Base-by-base conservation (phyloP, 2,329 filamentous ascomycete species). In the Fusarium agapanthi region DNA sequence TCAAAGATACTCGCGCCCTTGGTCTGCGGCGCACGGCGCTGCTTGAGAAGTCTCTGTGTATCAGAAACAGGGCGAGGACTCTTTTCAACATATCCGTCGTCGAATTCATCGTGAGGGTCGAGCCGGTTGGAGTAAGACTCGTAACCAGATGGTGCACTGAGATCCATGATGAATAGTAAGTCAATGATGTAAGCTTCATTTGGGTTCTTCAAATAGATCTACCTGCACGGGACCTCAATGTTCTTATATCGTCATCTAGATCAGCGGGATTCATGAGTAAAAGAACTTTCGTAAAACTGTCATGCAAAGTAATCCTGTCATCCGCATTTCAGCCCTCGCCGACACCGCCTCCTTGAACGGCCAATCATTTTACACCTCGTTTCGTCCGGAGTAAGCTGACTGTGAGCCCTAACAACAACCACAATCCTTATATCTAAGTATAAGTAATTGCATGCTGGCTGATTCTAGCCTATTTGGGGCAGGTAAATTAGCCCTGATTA, bases 111-210 rank as follows among this genome's bases (percentile, higher is more conserved):
- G 14, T 67, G 54, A 30, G 62, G 64, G 18, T 67, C 62, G 12
- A 67, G 64, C 5, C 64, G 44, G 45, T 67, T 67, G 1, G 64
- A 67, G 40, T 67, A 67, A 1, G 64, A 67, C 6, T 67, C 64
- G 18, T 67, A 67, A 8, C 53, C 53, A 20, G 64, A 67, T 0
- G 62, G 64, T 0, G 37, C n/a, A 35, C 64, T 67, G 2, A 67
- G 54, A 16, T 67, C 64, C 64, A 67, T 66, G 3, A 16, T 63
- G 10, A 40, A 22, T 5, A 35, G 9, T 24, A 22, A 18, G 16
- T 38, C 8, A 22, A 20, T 20, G 32, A 45, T 7, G 22, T 55
- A 63, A 45, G 58, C 34, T 40, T 30, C 9, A 40, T 53, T 34
- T 6, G 5, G 0, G 5, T 18, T 24, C n/a, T 35, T 7, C 15